Base-by-base conservation (phyloP, 768 basidiomycete genomes). In the Hericium coralloides region DNA sequence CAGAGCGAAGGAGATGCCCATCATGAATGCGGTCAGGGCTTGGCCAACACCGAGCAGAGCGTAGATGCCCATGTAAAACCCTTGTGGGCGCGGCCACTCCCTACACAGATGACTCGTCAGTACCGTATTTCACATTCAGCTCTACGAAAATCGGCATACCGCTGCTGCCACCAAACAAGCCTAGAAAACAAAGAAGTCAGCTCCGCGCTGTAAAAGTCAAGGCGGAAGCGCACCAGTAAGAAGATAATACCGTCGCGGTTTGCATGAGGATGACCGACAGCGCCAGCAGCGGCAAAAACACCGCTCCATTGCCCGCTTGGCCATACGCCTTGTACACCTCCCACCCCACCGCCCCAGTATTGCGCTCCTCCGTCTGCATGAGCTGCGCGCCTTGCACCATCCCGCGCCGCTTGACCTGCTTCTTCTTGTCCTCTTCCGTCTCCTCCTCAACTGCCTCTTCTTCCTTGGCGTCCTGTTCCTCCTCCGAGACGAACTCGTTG, bases 91-190 rank as follows among this genome's bases (percentile, higher is more conserved):
- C 17, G 74, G 69, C 76, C 81, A 92, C 64, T 83, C 74, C 51
- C 76, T 80, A 54, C 49, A 43, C 38, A 22, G 10, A 31, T 31
- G 31, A 31, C 58, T 52, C 41, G 47, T 64, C 64, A 63, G 66
- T 52, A 31, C 10, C 31, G 31, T 25, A 52, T 7, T 10, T 14
- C 18, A 18, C 31, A 23, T 18, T 39, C 23, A 22, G 3, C 37
- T 22, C n/a, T 43, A 57, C 51, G 23, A 37, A 23, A 57, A 50
- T 31, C 49, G 15, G 68, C 77, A 57, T 68, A 81, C 77, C 68
- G 62, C 62, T 89, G 85, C 66, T 91, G 81, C 91, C 92, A 95
- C 73, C 87, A 95, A 1, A 92, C 84, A 55, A 95, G 76, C 85
- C 86, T 84, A 45, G 3, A 39, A 0, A 12, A 10, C 12, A n/a